Evolutionary conservation across 306 rosid species (phyloP), one percentile per base, ranked within the genome.

Genomic region (Coriaria nepalensis): DNA sequence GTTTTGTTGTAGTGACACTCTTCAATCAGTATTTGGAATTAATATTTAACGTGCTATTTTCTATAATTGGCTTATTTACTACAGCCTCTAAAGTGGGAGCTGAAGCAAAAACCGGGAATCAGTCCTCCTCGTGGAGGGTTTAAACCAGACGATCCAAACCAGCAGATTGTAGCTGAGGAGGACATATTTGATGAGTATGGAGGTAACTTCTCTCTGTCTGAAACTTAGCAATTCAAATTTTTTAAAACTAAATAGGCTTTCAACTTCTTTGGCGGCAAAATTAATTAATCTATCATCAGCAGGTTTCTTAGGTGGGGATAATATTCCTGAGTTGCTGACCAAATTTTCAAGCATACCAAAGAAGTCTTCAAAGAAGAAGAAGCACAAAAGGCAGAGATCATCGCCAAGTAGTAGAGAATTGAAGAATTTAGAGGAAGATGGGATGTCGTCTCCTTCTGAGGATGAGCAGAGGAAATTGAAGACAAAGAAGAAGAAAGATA

Each of bases 51-150:
- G 29, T 29, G 47, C 49, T 9, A 33, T 0, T 38, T 44, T 29
- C 6, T 56, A 33, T 11, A 13, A 14, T 13, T 61, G 47, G 40
- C 35, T 53, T 40, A 43, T 61, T 46, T 66, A 45, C 69, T 63
- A 65, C 84, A 90, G 97, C 87, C 93, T 64, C 65, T 90, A 37
- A 90, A 78, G 78, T 90, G 97, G 97, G 97, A 90, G 65, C 87
- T 90, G 55, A 90, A 90, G 82, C 95, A 90, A 73, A 84, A 66
- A 69, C 97, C 97, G n/a, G 97, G 97, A 68, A 81, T 84, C 34
- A 90, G 97, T 65, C 97, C 97, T 57, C 97, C 97, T 15, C 97
- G 87, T 33, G 97, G 97, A 78, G 97, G 97, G 40, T 90, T 90
- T 61, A 75, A 63, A 43, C 68, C 77, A 6, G 97, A 90, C 55